Percentiles rank a stretch among this genome's conserved stretches.
phyloP scores from a whole-genome alignment of 2,329 filamentous ascomycete genomes.

The Phialemonium atrogriseum region DNA sequence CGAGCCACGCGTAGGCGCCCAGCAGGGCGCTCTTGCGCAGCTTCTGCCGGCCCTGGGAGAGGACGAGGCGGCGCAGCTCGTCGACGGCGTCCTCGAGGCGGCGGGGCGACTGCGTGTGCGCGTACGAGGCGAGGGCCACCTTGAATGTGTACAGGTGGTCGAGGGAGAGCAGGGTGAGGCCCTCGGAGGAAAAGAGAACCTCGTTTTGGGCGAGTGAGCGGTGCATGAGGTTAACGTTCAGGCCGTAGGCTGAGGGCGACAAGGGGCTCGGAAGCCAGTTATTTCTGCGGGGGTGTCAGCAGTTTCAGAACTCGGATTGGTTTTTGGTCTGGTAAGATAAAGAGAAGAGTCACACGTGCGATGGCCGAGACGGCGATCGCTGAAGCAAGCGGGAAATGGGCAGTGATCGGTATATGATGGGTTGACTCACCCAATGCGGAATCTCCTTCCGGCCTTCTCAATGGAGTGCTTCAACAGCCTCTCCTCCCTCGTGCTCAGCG shows the following conservation, averaged over 20 bases:
- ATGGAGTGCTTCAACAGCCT: conserved; percentile 39
- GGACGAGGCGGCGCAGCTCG: conserved; percentile 50
- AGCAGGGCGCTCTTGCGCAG: conserved; percentile 43
- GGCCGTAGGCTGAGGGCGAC: conserved; percentile 31
- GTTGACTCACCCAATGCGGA: conserved; percentile 27
- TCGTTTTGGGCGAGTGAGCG: conserved; percentile 53
- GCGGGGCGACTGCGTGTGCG: conserved; percentile 31
- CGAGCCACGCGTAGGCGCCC: conserved; percentile 49
- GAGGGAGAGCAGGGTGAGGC: conserved; percentile 50
- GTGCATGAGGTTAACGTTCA: conserved; percentile 44
- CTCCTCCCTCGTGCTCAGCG: conserved; percentile 37
- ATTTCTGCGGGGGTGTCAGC: conserved; percentile 19
- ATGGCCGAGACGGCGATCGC: too few species aligned
- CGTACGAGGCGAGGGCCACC: conserved; percentile 48
- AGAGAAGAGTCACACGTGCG: too few species aligned
- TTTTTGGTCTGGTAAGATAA: too few species aligned
- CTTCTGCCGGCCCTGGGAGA: conserved; percentile 41
- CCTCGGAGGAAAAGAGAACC: conserved; percentile 50
- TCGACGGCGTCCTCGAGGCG: conserved; percentile 54
- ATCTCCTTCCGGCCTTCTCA: conserved; percentile 43
- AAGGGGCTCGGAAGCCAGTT: conserved; percentile 36
- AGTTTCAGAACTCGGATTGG: not conserved
- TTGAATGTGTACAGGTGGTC: conserved; percentile 60
- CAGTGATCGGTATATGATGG: conserved; percentile 1
- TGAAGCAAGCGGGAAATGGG: not conserved